Evolutionary conservation across 768 basidiomycete species (phyloP), one percentile per base, ranked within the genome.

Genomic region (Tulasnella sp.): DNA sequence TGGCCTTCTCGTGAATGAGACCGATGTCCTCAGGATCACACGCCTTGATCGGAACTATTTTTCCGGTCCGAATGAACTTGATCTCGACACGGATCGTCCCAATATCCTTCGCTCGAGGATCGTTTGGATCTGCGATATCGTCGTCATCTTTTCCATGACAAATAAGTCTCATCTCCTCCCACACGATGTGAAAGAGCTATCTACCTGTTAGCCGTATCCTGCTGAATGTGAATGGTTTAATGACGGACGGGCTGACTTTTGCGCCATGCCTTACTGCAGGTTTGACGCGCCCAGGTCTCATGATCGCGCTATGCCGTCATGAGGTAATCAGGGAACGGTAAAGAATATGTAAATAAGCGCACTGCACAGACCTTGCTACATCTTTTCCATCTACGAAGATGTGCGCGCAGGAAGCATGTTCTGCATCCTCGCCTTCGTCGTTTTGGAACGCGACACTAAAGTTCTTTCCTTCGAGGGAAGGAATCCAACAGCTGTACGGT

Each of bases 1-100:
- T 61, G n/a, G 60, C 60, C 24, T 48, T 55, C 24, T 61, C 60
- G 45, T 61, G 60, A n/a, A 61, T 53, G 24, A 38, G 44, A 23
- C 60, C 60, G 21, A 53, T 38, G 3, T 55, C 42, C 19, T 56
- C 30, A 2, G 42, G 29, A 24, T 45, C 48, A 17, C 30, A 30
- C 2, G 43, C 21, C 27, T 55, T 47, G 43, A 56, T n/a, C 8
- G 52, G 29, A 10, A 61, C 60, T 11, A 23, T 23, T 19, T 23
- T 45, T 17, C 60, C 60, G 15, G 55, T 45, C n/a, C 42, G 21
- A 30, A 61, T 47, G 23, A 30, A 41, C 41, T 53, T 61, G 29
- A 61, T 61, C 27, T 61, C 52, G 2, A 61, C 24, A 5, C 44
- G 60, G 5, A 61, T 61, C 10, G 60, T 61, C 24, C 60, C 52